These are phyloP conservation scores for Ogataea degrootiae DNA, from an alignment of 805 yeast genomes.

Conservation along the genomic window DNA sequence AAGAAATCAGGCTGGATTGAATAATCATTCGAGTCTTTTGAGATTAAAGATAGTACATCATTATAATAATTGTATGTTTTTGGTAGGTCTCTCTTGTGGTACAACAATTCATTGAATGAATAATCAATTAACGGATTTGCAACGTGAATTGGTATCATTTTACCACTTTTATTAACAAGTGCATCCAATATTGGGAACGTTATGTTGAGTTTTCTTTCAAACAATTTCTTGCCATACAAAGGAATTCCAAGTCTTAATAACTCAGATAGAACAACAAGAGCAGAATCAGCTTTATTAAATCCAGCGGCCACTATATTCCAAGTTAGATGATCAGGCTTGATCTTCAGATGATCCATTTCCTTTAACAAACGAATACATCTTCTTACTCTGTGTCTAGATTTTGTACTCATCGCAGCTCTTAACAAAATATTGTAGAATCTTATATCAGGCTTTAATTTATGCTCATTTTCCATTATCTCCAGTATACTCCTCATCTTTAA, in stretches of 20 bases:
- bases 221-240: conserved; percentile 2
- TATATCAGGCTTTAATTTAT: conserved; percentile 3
- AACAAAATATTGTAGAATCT: conserved; percentile 11
- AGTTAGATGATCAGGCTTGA: conserved; percentile 11
- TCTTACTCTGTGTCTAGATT: conserved; percentile 5
- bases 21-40: not conserved
- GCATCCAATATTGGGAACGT: conserved; percentile 8
- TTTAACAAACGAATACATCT: conserved; percentile 5
- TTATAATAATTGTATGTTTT: not conserved
- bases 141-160: not conserved
- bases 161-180: not conserved
- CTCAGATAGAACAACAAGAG: conserved; percentile 2
- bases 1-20: conserved; percentile 1
- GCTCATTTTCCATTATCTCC: not conserved
- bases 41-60: not conserved
- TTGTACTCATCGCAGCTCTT: conserved; percentile 4
- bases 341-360: conserved; percentile 1
- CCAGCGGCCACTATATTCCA: conserved; percentile 13
- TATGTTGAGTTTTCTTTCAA: conserved; percentile 2
- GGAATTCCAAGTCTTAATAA: conserved; percentile 7
- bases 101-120: not conserved
- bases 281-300: not conserved
- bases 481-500: not conserved
- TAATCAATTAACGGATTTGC: not conserved
- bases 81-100: not conserved